A percentile compares a stretch with the other conserved stretches of the same genome.
Evolutionary conservation across 2,329 filamentous ascomycete species (phyloP).

Genomic region (Diplocarpon mali): DNA sequence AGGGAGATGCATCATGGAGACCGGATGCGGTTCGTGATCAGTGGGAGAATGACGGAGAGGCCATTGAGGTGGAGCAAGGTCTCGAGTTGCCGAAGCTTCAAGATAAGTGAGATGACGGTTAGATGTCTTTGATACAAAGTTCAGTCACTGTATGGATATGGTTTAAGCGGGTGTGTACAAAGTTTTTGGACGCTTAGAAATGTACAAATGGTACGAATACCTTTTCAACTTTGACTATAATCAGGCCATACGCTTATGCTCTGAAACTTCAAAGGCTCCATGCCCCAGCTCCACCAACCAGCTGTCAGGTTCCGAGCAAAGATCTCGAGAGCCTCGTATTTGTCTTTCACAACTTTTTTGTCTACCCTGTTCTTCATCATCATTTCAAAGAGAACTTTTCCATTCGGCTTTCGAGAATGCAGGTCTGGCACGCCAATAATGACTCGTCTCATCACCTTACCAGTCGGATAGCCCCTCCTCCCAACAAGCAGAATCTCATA

Average conservation of each 20-base stretch:
- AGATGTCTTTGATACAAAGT: too few species aligned
- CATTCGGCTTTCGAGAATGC: conserved; percentile 68
- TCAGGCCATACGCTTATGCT: conserved; percentile 35
- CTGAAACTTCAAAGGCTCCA: conserved; percentile 63
- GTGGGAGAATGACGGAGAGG: conserved; percentile 32
- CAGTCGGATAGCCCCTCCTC: not conserved
- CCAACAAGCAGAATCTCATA: conserved; percentile 64
- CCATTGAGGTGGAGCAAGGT: conserved; percentile 25
- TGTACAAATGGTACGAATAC: conserved; percentile 9
- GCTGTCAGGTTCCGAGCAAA: conserved; percentile 65
- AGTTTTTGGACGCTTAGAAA: not conserved
- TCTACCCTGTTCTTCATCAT: conserved; percentile 22
- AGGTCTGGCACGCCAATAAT: conserved; percentile 62
- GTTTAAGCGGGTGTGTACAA: not conserved
- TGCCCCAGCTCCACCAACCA: conserved; percentile 71
- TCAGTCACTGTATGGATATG: not conserved
- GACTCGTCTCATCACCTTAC: conserved; percentile 38
- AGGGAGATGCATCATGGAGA: conserved; percentile 50
- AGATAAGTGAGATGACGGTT: conserved; percentile 7
- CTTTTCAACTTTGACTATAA: not conserved
- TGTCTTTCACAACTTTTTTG: conserved; percentile 30
- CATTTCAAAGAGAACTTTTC: conserved; percentile 48
- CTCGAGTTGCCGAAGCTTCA: conserved; percentile 9
- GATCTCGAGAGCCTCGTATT: conserved; percentile 56
- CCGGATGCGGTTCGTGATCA: conserved; percentile 21